Conservation (phyloP, 2,329 filamentous ascomycete species). For the Pestalotiopsis fici region DNA sequence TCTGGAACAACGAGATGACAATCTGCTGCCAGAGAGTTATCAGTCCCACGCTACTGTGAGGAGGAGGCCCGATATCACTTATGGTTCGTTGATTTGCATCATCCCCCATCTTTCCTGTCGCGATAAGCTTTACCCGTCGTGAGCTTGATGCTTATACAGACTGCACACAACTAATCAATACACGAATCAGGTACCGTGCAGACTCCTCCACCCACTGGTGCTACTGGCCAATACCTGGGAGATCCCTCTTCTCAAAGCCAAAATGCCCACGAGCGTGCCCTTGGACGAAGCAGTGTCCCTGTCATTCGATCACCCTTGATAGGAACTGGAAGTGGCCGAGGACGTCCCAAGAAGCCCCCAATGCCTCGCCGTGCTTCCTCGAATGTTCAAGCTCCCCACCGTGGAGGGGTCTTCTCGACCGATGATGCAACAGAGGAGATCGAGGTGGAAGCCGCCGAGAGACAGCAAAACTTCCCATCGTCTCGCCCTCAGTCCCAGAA, state of each 20-base stretch:
- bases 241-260: slow-evolving; percentile 29
- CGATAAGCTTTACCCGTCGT: not conserved
- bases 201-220: slow-evolving; percentile 28
- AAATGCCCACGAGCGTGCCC: slow-evolving; percentile 37
- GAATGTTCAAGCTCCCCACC: slow-evolving; percentile 69
- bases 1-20: slow-evolving; percentile 38
- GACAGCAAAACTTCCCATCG: slow-evolving; percentile 41
- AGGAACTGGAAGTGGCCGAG: slow-evolving; percentile 48
- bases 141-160: not conserved
- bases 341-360: slow-evolving; percentile 68
- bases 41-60: slow-evolving; percentile 63
- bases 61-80: slow-evolving; percentile 54
- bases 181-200: slow-evolving; percentile 25
- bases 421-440: slow-evolving; percentile 86
- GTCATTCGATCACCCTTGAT: slow-evolving; percentile 46
- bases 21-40: slow-evolving; percentile 53
- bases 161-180: not conserved
- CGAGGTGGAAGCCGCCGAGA: slow-evolving; percentile 53
- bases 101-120: not conserved
- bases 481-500: slow-evolving; percentile 28
- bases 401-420: slow-evolving; percentile 85
- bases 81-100: slow-evolving; percentile 47
- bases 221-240: slow-evolving; percentile 27
- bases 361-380: slow-evolving; percentile 76
- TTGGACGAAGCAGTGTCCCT: slow-evolving; percentile 34